Percentiles rank a stretch among this genome's conserved stretches.
Evolutionary conservation across 2,329 filamentous ascomycete genomes (phyloP).

Genomic region (Cyphellophora attinorum): DNA sequence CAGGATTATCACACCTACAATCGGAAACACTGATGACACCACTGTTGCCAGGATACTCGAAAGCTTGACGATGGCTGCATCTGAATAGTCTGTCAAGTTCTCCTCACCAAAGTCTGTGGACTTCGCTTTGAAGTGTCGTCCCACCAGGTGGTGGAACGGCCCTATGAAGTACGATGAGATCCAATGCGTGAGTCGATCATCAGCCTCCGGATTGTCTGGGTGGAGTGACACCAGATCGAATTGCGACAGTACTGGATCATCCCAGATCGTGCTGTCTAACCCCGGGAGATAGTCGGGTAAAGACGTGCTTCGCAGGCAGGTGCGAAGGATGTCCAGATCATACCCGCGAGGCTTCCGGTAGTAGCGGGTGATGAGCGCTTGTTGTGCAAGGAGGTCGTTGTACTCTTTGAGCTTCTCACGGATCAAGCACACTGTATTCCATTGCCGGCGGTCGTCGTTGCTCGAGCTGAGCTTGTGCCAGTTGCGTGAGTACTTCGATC

Average conservation of each 20-base stretch:
- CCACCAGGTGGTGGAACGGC: neutral
- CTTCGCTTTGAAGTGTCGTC: conserved; percentile 1
- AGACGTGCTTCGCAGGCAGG: neutral
- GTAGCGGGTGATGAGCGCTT: neutral
- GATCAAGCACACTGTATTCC: neutral
- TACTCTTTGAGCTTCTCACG: conserved; percentile 3
- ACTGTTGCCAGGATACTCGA: conserved; percentile 1
- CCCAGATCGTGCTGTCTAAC: conserved; percentile 1
- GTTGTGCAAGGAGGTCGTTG: neutral
- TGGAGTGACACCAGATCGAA: conserved; percentile 3
- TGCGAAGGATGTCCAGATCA: conserved; percentile 1
- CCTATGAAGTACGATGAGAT: conserved; percentile 1
- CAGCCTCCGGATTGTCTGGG: neutral
- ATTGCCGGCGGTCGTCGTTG: neutral
- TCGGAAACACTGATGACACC: conserved; percentile 6
- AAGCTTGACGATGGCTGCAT: neutral
- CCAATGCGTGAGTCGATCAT: neutral
- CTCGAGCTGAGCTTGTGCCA: neutral
- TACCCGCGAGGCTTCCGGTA: conserved; percentile 1
- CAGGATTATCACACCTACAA: conserved; percentile 3
- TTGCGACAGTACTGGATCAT: neutral
- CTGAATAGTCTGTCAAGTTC: neutral
- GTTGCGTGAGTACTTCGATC: conserved; percentile 1
- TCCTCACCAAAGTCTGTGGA: neutral
- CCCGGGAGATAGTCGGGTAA: conserved; percentile 3